Evolutionary conservation across 352 stramenopile genomes (phyloP), one percentile per base, ranked within the genome.

Genomic region (Phytophthora melonis): DNA sequence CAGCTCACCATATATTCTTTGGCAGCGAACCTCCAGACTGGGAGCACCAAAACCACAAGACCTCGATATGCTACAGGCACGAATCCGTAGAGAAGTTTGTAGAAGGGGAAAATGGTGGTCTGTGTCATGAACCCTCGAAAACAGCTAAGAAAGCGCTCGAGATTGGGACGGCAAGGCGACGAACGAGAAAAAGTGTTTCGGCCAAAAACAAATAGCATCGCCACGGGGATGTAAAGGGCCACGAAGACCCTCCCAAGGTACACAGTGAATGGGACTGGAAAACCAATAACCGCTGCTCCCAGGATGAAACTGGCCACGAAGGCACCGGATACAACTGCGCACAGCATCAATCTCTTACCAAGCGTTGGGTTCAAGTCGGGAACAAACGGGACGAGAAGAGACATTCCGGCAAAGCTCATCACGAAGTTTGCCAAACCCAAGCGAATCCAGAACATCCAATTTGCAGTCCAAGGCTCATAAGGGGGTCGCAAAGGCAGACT

Each of bases 361-460:
- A 19, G 5, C 1, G 41, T 49, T n/a, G 41, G 41, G 11, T 49
- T 16, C 11, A 49, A n/a, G 9, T 49, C 41, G 11, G 41, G 41
- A 19, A 49, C 41, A 49, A n/a, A 1, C 2, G 41, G 11, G 41
- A 49, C 41, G 41, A 49, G 41, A 9, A 19, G 10, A 16, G 41
- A 49, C 18, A 49, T 49, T 5, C 41, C 41, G 18, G 18, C 41
- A 49, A 49, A 49, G 18, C 11, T 49, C 41, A 49, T 49, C 9
- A 9, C n/a, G 13, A 52, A 23, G 18, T n/a, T 49, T n/a, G 41
- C 11, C 18, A 49, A 49, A 18, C 13, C 9, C 43, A 52, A 52
- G 43, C 43, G 43, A n/a, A 52, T 52, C 43, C 43, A 52, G n/a
- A 23, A 52, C 43, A 52, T 9, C 43, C 43, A 52, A 52, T 52